phyloP scores from a whole-genome alignment of 2,329 filamentous ascomycete species.

The Penicillium freii region DNA sequence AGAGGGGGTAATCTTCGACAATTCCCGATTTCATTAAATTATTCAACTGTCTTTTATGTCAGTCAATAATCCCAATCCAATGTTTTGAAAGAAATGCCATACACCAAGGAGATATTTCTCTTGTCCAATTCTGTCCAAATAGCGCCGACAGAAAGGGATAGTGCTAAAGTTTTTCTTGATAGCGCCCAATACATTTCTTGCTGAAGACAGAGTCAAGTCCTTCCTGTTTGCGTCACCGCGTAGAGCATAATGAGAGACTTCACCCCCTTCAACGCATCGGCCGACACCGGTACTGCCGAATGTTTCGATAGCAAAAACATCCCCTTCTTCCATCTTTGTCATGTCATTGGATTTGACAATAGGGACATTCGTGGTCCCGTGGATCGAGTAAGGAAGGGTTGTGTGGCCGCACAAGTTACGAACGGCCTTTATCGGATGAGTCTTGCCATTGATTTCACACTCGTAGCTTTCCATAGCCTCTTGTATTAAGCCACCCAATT shows the following conservation, averaged over 20 bases:
- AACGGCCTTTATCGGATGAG: slow-evolving; percentile 55
- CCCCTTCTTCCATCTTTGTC: slow-evolving; percentile 59
- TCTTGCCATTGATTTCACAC: slow-evolving; percentile 54
- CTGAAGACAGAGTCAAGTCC: too few relatives aligned
- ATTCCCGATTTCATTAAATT: too few relatives aligned
- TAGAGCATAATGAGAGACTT: too few relatives aligned
- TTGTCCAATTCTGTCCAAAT: too few relatives aligned
- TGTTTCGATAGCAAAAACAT: slow-evolving; percentile 59
- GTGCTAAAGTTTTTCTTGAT: too few relatives aligned
- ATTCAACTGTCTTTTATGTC: too few relatives aligned
- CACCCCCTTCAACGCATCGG: slow-evolving; percentile 43
- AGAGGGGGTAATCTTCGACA: too few relatives aligned
- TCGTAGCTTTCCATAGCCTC: slow-evolving; percentile 64
- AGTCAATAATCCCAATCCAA: too few relatives aligned
- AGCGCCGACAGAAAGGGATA: too few relatives aligned
- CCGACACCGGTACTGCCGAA: slow-evolving; percentile 57
- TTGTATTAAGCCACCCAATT: slow-evolving; percentile 58
- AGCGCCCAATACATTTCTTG: too few relatives aligned
- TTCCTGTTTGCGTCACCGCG: slow-evolving; percentile 48
- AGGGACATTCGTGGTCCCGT: slow-evolving; percentile 55
- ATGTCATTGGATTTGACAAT: slow-evolving; percentile 52
- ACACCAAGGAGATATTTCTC: too few relatives aligned
- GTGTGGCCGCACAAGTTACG: slow-evolving; percentile 56
- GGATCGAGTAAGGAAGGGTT: slow-evolving; percentile 55
- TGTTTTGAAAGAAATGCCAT: too few relatives aligned